Evolutionary conservation across 2,329 filamentous ascomycete genomes (phyloP), one percentile per base, ranked within the genome.

Genomic region (Penicillium polonicum): DNA sequence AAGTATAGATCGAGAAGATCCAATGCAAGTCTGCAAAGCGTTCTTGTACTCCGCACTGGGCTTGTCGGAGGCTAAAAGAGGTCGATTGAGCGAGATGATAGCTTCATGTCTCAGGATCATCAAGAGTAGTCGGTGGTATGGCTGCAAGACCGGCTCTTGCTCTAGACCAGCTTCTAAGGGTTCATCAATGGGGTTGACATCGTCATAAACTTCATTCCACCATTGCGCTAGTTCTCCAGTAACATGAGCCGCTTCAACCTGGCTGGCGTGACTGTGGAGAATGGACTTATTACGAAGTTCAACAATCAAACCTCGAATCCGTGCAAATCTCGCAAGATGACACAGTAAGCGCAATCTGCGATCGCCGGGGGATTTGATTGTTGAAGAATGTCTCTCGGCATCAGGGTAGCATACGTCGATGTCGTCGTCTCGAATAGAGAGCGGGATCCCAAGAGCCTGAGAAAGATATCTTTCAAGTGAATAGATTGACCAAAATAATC

Each of bases 401-500:
- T 76, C 77, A 0, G 79, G 80, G 55, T 82, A 82, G 60, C 83
- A 85, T 1, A 85, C 83, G 61, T 85, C 83, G 6, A 85, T 69
- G 55, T 85, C 83, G 43, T 84, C 80, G 59, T 85, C 83, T 50
- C 79, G 78, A 12, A 86, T 80, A 21, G 80, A 79, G 0, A 85
- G 70, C 0, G 83, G 83, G 0, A 84, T 72, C 0, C 83, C 83
- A 2, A 85, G 76, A 0, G 82, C 82, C 46, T 85, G 83, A 9
- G 80, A 83, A 0, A 85, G 72, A 55, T 83, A 80, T 45, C 83
- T 74, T 43, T 85, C 83, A 0, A 84, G 68, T 17, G 75, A 79
- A 48, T 85, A 86, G 0, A 85, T 77, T 1, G 80, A 80, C 82
- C 83, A 85, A 59, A 85, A 85, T 0, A 85, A 70, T 0, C 83